These are phyloP conservation scores for Inonotus obliquus DNA, from an alignment of 1,284 basidiomycete species.

Conservation along the genomic window DNA sequence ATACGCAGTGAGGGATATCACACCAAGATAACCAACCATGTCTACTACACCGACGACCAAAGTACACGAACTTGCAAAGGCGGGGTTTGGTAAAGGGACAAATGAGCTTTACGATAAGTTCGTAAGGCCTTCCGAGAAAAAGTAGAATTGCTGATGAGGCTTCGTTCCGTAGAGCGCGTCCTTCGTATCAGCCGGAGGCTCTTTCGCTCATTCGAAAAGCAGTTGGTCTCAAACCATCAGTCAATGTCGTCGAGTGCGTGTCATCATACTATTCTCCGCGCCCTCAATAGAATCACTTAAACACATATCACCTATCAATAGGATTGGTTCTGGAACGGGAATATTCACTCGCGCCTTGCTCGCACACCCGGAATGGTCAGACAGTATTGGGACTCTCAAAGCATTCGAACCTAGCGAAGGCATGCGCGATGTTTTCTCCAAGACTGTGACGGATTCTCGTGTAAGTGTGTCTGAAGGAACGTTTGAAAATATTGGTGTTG, in stretches of 20 bases:
- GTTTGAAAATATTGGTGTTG: conserved; percentile 55
- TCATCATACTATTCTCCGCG: neutral
- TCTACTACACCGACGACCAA: neutral
- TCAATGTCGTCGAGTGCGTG: conserved; percentile 70
- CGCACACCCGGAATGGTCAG: conserved; percentile 51
- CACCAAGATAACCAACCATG: neutral
- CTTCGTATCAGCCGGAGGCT: conserved; percentile 60
- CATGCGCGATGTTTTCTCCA: conserved; percentile 60
- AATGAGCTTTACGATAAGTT: conserved; percentile 67
- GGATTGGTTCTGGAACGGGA: conserved; percentile 71
- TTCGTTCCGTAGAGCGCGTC: conserved; percentile 46
- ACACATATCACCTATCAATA: too few relatives aligned
- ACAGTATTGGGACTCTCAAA: conserved; percentile 43
- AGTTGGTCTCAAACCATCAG: conserved; percentile 32
- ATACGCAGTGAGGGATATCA: neutral
- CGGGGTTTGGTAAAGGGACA: conserved; percentile 57
- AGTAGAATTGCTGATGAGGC: conserved; percentile 6
- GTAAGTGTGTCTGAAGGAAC: conserved; percentile 54
- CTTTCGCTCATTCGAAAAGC: conserved; percentile 51
- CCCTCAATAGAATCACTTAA: neutral
- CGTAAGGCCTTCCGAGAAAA: conserved; percentile 9
- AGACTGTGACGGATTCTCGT: conserved; percentile 46
- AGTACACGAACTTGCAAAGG: conserved; percentile 53
- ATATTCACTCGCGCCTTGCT: conserved; percentile 76
- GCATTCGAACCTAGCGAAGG: conserved; percentile 73